Conservation (phyloP, 345 rosid genomes). For the Rhodamnia rubescens region DNA sequence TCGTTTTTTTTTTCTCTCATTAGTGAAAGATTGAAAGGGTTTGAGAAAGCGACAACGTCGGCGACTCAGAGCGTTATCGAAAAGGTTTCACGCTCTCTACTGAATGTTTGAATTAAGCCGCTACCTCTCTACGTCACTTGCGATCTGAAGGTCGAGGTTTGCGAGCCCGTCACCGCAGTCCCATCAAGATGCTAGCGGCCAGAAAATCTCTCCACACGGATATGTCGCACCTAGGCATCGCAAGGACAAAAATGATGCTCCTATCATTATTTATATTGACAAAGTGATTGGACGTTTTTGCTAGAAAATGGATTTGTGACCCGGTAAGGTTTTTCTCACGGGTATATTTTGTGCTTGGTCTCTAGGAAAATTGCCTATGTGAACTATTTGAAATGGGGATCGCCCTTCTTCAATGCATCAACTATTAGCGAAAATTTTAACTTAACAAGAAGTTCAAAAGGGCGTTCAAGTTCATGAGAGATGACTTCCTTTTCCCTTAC, state of each 20-base stretch:
- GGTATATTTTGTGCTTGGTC: neutral
- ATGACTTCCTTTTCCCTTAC: neutral
- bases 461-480: neutral
- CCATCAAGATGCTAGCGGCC: neutral
- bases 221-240: neutral
- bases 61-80: too few relatives aligned
- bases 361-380: neutral
- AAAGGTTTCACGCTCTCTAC: too few relatives aligned
- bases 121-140: too few relatives aligned
- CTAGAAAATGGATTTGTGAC: neutral
- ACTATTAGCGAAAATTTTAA: neutral
- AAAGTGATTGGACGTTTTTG: neutral
- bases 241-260: too few relatives aligned
- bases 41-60: too few relatives aligned
- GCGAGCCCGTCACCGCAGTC: accelerated
- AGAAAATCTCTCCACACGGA: neutral
- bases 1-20: too few relatives aligned
- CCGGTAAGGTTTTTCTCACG: too few relatives aligned
- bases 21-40: too few relatives aligned
- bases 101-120: too few relatives aligned
- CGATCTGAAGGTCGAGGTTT: too few relatives aligned
- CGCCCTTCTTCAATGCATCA: neutral
- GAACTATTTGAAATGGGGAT: neutral
- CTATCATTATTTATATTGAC: neutral
- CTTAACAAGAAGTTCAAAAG: neutral